Evolutionary conservation across 805 yeast genomes (phyloP).

Genomic region (Ogataea naganishii): DNA sequence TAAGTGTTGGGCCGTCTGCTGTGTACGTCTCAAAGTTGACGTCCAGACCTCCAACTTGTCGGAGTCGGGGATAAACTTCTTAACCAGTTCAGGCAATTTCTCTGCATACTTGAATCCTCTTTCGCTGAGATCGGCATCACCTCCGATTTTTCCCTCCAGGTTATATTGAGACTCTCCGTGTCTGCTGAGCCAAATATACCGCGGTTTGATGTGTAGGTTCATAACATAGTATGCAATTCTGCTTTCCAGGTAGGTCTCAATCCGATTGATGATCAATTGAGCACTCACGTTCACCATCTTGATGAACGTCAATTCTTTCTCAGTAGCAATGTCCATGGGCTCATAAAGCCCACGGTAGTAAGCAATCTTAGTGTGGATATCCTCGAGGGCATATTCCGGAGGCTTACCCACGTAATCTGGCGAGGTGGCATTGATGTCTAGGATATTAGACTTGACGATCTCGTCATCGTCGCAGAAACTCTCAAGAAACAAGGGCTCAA

Average conservation of each 20-base stretch:
- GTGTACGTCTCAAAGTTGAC: constrained; percentile 83
- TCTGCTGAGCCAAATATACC: constrained; percentile 87
- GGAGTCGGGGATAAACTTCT: constrained; percentile 51
- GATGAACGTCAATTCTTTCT: constrained; percentile 68
- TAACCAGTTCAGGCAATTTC: constrained; percentile 70
- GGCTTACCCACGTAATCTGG: constrained; percentile 72
- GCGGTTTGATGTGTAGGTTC: constrained; percentile 90
- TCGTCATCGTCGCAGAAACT: constrained; percentile 83
- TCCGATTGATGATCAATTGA: constrained; percentile 80
- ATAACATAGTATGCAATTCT: constrained; percentile 92
- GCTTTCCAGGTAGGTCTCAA: constrained; percentile 82
- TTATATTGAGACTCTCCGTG: constrained; percentile 95
- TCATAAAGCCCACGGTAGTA: constrained; percentile 71
- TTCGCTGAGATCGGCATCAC: constrained; percentile 78
- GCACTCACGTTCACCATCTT: constrained; percentile 82
- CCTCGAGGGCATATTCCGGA: constrained; percentile 62
- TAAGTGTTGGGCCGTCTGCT: constrained; percentile 79
- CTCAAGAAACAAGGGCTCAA: constrained; percentile 89
- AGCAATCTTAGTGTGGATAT: constrained; percentile 64
- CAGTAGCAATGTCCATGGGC: constrained; percentile 53
- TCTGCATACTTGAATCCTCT: constrained; percentile 80
- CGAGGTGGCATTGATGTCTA: constrained; percentile 79
- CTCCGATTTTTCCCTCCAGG: constrained; percentile 91
- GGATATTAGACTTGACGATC: constrained; percentile 66
- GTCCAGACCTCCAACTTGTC: constrained; percentile 89